These are phyloP conservation scores for Xylaria nigripes DNA, from an alignment of 495 filamentous ascomycete species.

Conservation along the genomic window DNA sequence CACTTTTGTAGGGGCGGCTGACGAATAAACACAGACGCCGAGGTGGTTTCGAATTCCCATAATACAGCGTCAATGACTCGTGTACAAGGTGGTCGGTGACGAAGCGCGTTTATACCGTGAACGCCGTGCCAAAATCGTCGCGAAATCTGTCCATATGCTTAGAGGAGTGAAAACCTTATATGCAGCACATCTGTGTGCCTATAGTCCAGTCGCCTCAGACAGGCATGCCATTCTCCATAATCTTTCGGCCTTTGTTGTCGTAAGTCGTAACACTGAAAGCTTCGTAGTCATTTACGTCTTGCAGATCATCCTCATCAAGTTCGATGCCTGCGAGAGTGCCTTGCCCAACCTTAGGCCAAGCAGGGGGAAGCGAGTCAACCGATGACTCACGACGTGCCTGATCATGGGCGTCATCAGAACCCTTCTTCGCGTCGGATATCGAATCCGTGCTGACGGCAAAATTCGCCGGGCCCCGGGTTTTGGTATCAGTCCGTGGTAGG, in stretches of 20 bases:
- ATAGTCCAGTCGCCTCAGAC: constrained; percentile 1
- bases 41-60: not conserved
- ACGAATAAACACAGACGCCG: not conserved
- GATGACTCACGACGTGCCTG: constrained; percentile 15
- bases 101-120: not conserved
- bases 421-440: constrained; percentile 10
- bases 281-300: constrained; percentile 42
- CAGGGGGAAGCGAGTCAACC: constrained; percentile 40
- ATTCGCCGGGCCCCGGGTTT: constrained; percentile 30
- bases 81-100: not conserved
- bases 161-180: not conserved
- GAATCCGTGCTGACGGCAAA: constrained; percentile 13
- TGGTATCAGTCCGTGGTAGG: constrained; percentile 31
- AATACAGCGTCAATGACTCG: too few relatives aligned
- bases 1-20: not conserved
- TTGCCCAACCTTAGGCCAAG: constrained; percentile 60
- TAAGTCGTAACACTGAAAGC: constrained; percentile 46
- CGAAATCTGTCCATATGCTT: not conserved
- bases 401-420: not conserved
- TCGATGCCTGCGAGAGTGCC: constrained; percentile 43
- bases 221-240: constrained; percentile 23
- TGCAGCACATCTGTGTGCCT: not conserved
- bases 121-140: not conserved
- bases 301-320: constrained; percentile 38
- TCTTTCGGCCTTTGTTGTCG: constrained; percentile 33